Evolutionary conservation across 2,329 filamentous ascomycete species (phyloP).

Genomic region (Arthrinium puccinioides): DNA sequence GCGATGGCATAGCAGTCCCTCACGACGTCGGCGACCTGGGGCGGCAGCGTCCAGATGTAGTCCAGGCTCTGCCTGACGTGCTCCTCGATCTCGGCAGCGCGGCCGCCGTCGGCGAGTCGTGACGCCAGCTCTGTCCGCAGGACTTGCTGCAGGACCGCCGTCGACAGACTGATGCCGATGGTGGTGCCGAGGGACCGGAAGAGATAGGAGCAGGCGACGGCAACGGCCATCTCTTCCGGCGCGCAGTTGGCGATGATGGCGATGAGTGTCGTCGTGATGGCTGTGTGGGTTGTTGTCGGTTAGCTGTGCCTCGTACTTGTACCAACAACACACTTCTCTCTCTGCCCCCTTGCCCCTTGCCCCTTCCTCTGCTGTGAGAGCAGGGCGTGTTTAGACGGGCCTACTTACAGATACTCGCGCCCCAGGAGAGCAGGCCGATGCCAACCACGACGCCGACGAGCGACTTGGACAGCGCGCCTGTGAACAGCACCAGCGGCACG

Average conservation of each 20-base stretch:
- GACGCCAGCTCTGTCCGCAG: constrained; percentile 49
- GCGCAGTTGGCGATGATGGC: constrained; percentile 64
- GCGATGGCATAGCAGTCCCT: constrained; percentile 55
- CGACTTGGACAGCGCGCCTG: constrained; percentile 43
- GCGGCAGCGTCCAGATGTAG: constrained; percentile 59
- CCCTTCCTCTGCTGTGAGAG: too few species aligned
- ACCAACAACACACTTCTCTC: too few species aligned
- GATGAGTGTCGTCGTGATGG: constrained; percentile 65
- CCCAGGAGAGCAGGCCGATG: constrained; percentile 40
- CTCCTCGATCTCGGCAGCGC: constrained; percentile 59
- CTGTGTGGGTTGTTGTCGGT: constrained; percentile 39
- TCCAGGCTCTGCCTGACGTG: constrained; percentile 63
- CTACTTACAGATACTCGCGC: constrained; percentile 27
- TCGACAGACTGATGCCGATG: constrained; percentile 63
- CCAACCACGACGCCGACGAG: constrained; percentile 48
- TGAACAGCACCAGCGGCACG: constrained; percentile 48
- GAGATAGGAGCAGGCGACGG: constrained; percentile 72
- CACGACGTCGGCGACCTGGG: constrained; percentile 51
- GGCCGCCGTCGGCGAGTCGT: constrained; percentile 46
- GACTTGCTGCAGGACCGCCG: constrained; percentile 64
- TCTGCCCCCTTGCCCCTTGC: too few species aligned
- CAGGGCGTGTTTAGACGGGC: too few species aligned
- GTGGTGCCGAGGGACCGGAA: constrained; percentile 76
- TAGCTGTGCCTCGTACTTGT: neutral
- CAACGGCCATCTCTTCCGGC: constrained; percentile 62